A percentile compares a stretch with the other conserved stretches of the same genome.
phyloP scores from a whole-genome alignment of 768 basidiomycete genomes.

The Boletus sp. region DNA sequence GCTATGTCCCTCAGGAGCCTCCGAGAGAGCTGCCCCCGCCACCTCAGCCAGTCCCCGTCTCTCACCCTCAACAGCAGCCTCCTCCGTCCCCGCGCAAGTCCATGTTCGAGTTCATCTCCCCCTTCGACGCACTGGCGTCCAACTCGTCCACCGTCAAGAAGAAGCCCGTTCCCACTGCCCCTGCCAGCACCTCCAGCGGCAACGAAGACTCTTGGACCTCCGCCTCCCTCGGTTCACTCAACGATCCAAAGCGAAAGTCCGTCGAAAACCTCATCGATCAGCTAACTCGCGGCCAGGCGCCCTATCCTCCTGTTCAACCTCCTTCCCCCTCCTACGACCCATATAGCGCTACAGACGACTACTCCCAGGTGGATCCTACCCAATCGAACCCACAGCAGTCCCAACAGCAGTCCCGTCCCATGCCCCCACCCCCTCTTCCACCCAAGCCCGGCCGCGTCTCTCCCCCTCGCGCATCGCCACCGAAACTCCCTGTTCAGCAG shows the following conservation, averaged over 20 bases:
- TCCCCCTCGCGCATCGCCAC: slow-evolving; percentile 65
- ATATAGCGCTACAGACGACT: slow-evolving; percentile 42
- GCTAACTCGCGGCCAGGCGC: slow-evolving; percentile 48
- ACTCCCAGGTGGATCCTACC: slow-evolving; percentile 40
- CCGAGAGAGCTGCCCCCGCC: slow-evolving; percentile 26
- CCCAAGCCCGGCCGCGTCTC: slow-evolving; percentile 49
- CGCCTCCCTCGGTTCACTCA: slow-evolving; percentile 26
- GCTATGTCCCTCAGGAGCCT: slow-evolving; percentile 21
- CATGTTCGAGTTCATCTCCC: slow-evolving; percentile 82
- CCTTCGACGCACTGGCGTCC: slow-evolving; percentile 74
- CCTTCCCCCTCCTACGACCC: slow-evolving; percentile 34
- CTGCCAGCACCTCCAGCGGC: slow-evolving; percentile 39
- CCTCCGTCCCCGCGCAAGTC: slow-evolving; percentile 73
- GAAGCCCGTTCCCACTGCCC: slow-evolving; percentile 57
- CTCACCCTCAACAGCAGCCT: slow-evolving; percentile 39
- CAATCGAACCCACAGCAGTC: slow-evolving; percentile 21
- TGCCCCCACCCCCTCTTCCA: slow-evolving; percentile 55
- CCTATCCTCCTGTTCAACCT: slow-evolving; percentile 36
- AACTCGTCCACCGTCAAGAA: slow-evolving; percentile 53
- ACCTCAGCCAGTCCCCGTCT: slow-evolving; percentile 19
- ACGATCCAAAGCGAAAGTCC: slow-evolving; percentile 71
- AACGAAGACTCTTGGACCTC: slow-evolving; percentile 62
- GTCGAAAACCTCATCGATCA: slow-evolving; percentile 81
- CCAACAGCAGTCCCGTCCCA: slow-evolving; percentile 36
- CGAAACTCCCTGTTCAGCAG: slow-evolving; percentile 53